Evolutionary conservation across 257 asterid genomes (phyloP).

Genomic region (Solanum corneliomulleri): DNA sequence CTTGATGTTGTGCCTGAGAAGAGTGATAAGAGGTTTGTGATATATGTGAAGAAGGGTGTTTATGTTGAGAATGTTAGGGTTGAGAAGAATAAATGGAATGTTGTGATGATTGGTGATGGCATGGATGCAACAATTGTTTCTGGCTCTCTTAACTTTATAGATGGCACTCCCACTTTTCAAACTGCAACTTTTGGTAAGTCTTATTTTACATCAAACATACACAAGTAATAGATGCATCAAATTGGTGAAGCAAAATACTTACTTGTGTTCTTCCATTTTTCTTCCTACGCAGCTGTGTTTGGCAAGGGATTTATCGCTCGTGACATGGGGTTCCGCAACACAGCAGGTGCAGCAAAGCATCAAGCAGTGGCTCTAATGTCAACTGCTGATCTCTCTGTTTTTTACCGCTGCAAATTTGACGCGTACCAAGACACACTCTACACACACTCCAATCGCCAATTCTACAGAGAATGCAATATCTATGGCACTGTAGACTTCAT

Average conservation of each 20-base stretch:
- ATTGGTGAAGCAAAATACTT: not conserved
- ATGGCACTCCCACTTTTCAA: constrained; percentile 2
- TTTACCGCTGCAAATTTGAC: constrained; percentile 1
- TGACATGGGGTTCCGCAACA: constrained; percentile 9
- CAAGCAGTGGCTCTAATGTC: constrained; percentile 14
- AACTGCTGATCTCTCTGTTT: constrained; percentile 8
- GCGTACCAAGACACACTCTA: constrained; percentile 14
- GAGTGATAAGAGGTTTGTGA: not conserved
- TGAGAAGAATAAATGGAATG: constrained; percentile 4
- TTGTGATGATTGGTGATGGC: constrained; percentile 15
- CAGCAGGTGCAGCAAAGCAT: constrained; percentile 14
- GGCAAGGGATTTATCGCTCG: constrained; percentile 16
- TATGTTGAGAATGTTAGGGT: constrained; percentile 4
- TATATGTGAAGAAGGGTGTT: constrained; percentile 6
- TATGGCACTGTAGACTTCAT: constrained; percentile 16
- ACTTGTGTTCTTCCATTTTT: not conserved
- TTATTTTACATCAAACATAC: not conserved
- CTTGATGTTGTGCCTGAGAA: constrained; percentile 2
- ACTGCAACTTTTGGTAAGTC: constrained; percentile 16
- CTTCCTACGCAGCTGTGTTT: not conserved
- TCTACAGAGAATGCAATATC: constrained; percentile 11
- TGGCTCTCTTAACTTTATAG: constrained; percentile 1
- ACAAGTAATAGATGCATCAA: not conserved
- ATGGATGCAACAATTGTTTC: constrained; percentile 12
- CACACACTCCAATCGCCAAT: constrained; percentile 11